A percentile compares a stretch with the other conserved stretches of the same genome.
Conservation (phyloP, 345 rosid species). For the Anastatica hierochuntica region DNA sequence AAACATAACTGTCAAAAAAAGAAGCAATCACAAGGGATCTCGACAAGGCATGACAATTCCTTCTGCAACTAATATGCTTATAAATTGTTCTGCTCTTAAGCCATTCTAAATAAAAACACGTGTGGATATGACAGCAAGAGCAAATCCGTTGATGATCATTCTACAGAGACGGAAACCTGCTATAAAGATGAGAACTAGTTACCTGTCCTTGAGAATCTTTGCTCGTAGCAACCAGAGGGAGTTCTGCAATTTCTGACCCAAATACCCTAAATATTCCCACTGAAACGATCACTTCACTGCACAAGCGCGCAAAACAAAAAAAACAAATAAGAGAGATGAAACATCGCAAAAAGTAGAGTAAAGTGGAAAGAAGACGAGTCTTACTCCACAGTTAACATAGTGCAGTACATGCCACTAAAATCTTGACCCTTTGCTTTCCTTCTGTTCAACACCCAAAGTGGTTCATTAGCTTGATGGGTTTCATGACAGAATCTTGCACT, state of each 20-base stretch:
- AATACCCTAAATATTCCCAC: conserved; percentile 73
- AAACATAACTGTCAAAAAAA: too few species aligned
- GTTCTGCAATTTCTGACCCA: conserved; percentile 81
- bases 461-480: neutral
- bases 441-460: conserved; percentile 30
- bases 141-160: too few species aligned
- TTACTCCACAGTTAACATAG: conserved; percentile 73
- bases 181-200: neutral
- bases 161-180: too few species aligned
- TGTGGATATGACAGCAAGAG: too few species aligned
- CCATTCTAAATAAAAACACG: neutral
- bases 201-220: conserved; percentile 66
- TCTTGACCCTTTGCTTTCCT: conserved; percentile 56
- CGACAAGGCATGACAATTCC: too few species aligned
- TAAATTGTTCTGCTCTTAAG: neutral
- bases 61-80: too few species aligned
- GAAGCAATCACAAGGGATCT: too few species aligned
- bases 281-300: conserved; percentile 72
- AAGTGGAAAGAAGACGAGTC: conserved; percentile 14
- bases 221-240: conserved; percentile 84
- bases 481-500: too few species aligned
- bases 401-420: conserved; percentile 78
- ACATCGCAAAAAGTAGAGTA: neutral
- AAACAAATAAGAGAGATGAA: neutral
- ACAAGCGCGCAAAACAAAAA: conserved; percentile 4